Evolutionary conservation across 108 stramenopile species (phyloP).

Genomic region (Cylindrotheca fusiformis): DNA sequence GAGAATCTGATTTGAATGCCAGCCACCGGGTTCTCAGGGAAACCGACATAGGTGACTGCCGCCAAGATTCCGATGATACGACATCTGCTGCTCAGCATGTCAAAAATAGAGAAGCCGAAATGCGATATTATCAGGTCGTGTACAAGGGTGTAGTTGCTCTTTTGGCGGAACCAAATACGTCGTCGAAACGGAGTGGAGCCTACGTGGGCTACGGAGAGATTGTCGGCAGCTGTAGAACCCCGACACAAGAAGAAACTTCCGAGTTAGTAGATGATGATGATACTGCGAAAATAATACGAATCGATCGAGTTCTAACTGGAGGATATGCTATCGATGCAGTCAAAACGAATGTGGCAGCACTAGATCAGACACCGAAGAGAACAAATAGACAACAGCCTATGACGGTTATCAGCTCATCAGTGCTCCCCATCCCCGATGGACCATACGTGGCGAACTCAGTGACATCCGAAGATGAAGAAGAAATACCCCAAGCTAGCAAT

Average conservation of each 20-base stretch:
- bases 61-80: too few relatives aligned
- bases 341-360: slow-evolving; percentile 3
- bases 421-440: not conserved
- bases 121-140: slow-evolving; percentile 61
- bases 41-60: too few relatives aligned
- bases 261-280: slow-evolving; percentile 2
- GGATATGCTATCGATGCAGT: slow-evolving; percentile 66
- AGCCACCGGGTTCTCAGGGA: too few relatives aligned
- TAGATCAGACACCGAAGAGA: slow-evolving; percentile 29
- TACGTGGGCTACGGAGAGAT: slow-evolving; percentile 80
- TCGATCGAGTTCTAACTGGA: slow-evolving; percentile 77
- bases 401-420: slow-evolving; percentile 1
- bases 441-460: too few relatives aligned
- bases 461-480: too few relatives aligned
- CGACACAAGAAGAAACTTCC: not conserved
- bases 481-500: too few relatives aligned
- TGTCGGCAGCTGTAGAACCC: slow-evolving; percentile 33
- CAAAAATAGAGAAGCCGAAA: not conserved
- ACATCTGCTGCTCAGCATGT: slow-evolving; percentile 6
- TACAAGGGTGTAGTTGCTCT: slow-evolving; percentile 70
- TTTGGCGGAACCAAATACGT: slow-evolving; percentile 20
- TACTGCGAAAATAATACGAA: slow-evolving; percentile 43
- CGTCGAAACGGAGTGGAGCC: slow-evolving; percentile 34
- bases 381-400: slow-evolving; percentile 24
- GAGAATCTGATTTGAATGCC: too few relatives aligned